phyloP scores from a whole-genome alignment of 352 stramenopile genomes.

The Bremia lactucae region DNA sequence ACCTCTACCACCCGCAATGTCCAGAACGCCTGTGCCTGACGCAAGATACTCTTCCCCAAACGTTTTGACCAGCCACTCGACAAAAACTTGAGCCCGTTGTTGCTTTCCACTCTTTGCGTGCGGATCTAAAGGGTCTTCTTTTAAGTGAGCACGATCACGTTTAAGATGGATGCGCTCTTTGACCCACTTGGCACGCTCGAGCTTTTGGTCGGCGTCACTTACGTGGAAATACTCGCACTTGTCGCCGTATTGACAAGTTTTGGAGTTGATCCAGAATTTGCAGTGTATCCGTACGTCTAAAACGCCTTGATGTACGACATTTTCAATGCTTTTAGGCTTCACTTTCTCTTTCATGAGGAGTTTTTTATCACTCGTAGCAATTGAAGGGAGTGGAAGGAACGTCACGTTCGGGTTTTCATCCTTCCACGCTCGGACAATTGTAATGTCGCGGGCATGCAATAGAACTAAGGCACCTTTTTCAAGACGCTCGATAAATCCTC shows the following conservation, averaged over 20 bases:
- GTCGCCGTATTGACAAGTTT: constrained; percentile 51
- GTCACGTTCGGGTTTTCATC: constrained; percentile 36
- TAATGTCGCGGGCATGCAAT: constrained; percentile 36
- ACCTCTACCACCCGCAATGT: constrained; percentile 72
- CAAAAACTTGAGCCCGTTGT: constrained; percentile 58
- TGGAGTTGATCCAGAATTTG: constrained; percentile 83
- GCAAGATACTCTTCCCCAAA: constrained; percentile 46
- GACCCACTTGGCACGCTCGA: constrained; percentile 45
- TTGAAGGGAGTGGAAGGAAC: constrained; percentile 48
- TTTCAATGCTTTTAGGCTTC: not conserved
- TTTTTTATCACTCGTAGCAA: constrained; percentile 14
- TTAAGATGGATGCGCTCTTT: constrained; percentile 51
- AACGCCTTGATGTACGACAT: not conserved
- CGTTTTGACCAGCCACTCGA: constrained; percentile 62
- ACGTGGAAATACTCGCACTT: constrained; percentile 60
- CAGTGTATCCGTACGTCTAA: constrained; percentile 26
- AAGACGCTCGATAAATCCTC: constrained; percentile 45
- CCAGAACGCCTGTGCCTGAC: constrained; percentile 50
- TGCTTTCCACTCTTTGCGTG: constrained; percentile 66
- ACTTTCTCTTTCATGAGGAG: not conserved
- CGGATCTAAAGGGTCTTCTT: constrained; percentile 51
- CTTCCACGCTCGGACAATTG: constrained; percentile 35
- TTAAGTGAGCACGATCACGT: constrained; percentile 36
- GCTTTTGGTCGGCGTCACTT: constrained; percentile 32
- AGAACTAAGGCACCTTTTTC: constrained; percentile 16